phyloP scores from a whole-genome alignment of 306 rosid species.

The Prunus davidiana region DNA sequence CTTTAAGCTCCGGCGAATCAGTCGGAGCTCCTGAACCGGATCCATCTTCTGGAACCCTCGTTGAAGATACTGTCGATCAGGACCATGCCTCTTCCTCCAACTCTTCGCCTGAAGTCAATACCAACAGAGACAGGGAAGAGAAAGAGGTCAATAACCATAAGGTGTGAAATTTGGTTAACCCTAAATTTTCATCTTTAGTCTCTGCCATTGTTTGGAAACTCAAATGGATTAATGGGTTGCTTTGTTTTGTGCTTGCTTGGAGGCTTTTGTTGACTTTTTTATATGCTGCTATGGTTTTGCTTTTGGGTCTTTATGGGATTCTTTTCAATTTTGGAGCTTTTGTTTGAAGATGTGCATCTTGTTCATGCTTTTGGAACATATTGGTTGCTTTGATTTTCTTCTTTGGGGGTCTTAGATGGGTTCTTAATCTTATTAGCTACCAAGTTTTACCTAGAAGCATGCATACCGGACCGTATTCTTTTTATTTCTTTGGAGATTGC shows the following conservation, averaged over 20 bases:
- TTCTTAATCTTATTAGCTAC: background rate
- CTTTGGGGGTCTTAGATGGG: background rate
- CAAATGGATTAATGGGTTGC: conserved; percentile 6
- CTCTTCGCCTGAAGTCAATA: conserved; percentile 29
- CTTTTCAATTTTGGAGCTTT: conserved; percentile 1
- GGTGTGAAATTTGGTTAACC: conserved; percentile 19
- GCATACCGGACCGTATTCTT: background rate
- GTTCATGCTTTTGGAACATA: too few species aligned
- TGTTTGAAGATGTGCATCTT: background rate
- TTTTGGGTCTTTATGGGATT: conserved; percentile 1
- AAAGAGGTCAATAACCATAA: conserved; percentile 24
- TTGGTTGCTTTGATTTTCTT: background rate
- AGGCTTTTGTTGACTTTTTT: conserved; percentile 25
- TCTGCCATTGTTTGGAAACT: conserved; percentile 8
- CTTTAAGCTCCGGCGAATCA: conserved; percentile 11
- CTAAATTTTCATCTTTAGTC: background rate
- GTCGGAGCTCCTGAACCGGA: conserved; percentile 17
- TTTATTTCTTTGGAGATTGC: conserved; percentile 9
- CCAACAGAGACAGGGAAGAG: conserved; percentile 27
- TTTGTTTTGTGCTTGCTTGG: conserved; percentile 6
- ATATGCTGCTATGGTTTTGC: conserved; percentile 1
- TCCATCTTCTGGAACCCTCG: background rate
- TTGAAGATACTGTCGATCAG: conserved; percentile 17
- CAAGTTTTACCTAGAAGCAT: background rate
- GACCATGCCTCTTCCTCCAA: conserved; percentile 28